Base-by-base conservation (phyloP, 164 flowering plant species). In the Annona cherimola region DNA sequence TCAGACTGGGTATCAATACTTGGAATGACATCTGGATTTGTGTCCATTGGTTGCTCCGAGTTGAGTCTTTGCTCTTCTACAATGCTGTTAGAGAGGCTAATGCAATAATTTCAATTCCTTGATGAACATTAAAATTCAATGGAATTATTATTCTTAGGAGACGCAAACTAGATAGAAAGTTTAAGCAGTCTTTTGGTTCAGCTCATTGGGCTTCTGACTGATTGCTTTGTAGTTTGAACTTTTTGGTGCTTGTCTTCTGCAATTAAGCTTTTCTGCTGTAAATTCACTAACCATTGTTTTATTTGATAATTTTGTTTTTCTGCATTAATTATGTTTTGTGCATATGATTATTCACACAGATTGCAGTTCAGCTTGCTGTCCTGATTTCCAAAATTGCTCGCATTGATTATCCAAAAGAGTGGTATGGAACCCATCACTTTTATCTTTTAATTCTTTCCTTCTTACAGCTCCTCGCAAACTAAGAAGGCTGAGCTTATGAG, bases 381-480 rank as follows among this genome's bases (percentile, higher is more conserved):
- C 83, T 91, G 69, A 80, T 93, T 70, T 95, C 99, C 46, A 95
- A 95, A 78, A 91, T 95, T 79, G 99, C 99, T 76, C 94, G 99
- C n/a, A 79, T 93, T 65, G 99, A 95, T 81, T 95, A 95, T 83
- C 98, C 99, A 26, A 91, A 83, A 77, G 99, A 95, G 71, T 95
- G 99, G 99, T 92, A 89, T 57, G 18, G 11, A 50, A 50, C 57
- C 14, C 14, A 16, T 16, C 57, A 5, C 14, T 42, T 5, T 64
- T 64, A 12, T 63, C 16, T 64, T 14, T 39, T 2, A 42, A 40
- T 4, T 40, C 4, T 61, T 20, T 4, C 63, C 3, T 61, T 11
- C 11, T 64, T 64, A 64, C 5, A 40, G 12, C 18, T 40, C 11
- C 12, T 64, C 9, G 67, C 18, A 42, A 64, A 64, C 3, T 14